These are phyloP conservation scores for Kodamaea leandrae DNA, from an alignment of 805 yeast genomes.

Conservation along the genomic window DNA sequence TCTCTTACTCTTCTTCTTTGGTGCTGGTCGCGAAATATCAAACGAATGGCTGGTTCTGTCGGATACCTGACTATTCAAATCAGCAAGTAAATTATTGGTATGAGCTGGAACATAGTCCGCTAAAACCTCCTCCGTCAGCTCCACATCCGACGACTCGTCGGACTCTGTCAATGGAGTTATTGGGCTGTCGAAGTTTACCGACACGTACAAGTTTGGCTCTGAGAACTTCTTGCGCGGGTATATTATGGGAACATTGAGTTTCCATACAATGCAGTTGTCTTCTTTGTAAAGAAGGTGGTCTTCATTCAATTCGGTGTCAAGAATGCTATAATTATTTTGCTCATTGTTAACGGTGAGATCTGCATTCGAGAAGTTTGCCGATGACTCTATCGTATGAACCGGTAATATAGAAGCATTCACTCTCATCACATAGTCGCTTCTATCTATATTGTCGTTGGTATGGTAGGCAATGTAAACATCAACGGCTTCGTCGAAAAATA, in stretches of 20 bases:
- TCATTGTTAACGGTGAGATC: constrained; percentile 3
- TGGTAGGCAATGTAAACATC: constrained; percentile 26
- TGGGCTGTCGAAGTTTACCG: constrained; percentile 1
- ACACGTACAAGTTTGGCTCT: constrained; percentile 25
- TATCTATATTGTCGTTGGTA: constrained; percentile 5
- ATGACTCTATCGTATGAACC: constrained; percentile 13
- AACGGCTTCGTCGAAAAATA: constrained; percentile 33
- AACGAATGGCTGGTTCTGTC: constrained; percentile 4
- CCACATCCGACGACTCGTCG: constrained; percentile 4
- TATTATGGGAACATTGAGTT: constrained; percentile 26
- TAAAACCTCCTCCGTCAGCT: constrained; percentile 9
- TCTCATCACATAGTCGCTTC: constrained; percentile 12
- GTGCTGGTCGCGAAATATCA: neutral
- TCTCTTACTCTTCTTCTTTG: neutral
- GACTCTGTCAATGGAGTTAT: constrained; percentile 1
- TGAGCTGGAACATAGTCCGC: constrained; percentile 20
- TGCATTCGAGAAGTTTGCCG: constrained; percentile 2
- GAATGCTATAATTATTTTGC: constrained; percentile 10
- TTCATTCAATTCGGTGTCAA: constrained; percentile 9
- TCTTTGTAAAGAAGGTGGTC: constrained; percentile 13
- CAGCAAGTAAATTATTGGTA: constrained; percentile 14
- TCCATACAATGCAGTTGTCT: constrained; percentile 24
- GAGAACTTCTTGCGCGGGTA: constrained; percentile 31
- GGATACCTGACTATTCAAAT: constrained; percentile 13
- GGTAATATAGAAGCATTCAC: constrained; percentile 22